Base-by-base conservation (phyloP, 805 yeast species). In the Tetrapisispora phaffii region DNA sequence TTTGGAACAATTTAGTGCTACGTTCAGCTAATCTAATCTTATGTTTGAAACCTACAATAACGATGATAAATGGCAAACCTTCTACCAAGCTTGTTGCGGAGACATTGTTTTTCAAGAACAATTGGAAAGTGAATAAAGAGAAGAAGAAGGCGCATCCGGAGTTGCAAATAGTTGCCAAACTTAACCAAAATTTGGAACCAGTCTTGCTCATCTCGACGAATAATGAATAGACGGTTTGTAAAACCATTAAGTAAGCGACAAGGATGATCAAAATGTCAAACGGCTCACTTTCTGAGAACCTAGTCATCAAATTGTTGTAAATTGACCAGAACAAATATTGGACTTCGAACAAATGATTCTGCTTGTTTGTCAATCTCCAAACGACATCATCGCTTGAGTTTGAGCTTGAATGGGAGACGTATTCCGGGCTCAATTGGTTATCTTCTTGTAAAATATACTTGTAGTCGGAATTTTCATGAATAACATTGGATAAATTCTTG, bases 51-150 rank as follows among this genome's bases (percentile, higher is more conserved):
- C 97, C 98, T 58, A 90, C 78, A 4, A 87, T 81, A 19, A 95
- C 87, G 20, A 90, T 95, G 58, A 90, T 74, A 65, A 90, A 90
- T 20, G 98, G 98, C 39, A 90, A 67, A 29, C 97, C 97, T 67
- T 90, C 97, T 46, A 88, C 77, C 52, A 90, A 71, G 45, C 85
- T 78, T 45, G 85, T 69, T 45, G 86, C 70, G 8, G 95, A 79
- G 28, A 90, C 80, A 42, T 74, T 75, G 39, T 77, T 67, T 31
- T 77, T 75, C 40, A 84, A 66, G 26, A 76, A 57, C 46, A 74
- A 72, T 29, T 77, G 74, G 8, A 85, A 72, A 41, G 82, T 68
- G 48, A 77, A 78, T 39, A 84, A 71, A 2, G 96, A 96, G 52
- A 85, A 76, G 46, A 87, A 68, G 56, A 93, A 83, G 2, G 95